Base-by-base conservation (phyloP, 2,329 filamentous ascomycete genomes). In the Cryphonectria parasitica region DNA sequence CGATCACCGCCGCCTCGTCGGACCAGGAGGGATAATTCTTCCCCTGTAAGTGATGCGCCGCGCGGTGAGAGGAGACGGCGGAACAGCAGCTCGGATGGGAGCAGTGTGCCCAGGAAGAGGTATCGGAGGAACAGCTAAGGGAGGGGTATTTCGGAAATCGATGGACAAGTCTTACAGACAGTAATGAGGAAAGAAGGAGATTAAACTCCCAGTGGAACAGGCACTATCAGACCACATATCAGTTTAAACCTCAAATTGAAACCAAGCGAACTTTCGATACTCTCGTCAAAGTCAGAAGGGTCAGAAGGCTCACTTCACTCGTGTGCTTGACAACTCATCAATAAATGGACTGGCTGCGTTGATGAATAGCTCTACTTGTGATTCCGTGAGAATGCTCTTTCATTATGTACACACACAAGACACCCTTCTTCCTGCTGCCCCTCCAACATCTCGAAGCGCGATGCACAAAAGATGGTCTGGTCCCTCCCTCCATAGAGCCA, bases 21-120 rank as follows among this genome's bases (percentile, higher is more conserved):
- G 31, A 54, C 39, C 1, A 64, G 64, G 63, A 54, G 69, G 31
- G 66, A 72, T 10, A 68, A 64, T 65, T 69, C 69, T 22, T 71
- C 69, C 17, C 64, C 68, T 7, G 36, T 67, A 41, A 60, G 69
- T 45, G 69, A 41, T 15, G 43, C 70, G 43, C 70, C 64, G 36
- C 68, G 67, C 41, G 70, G 72, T 25, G 72, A 68, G 68, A 67
- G 70, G 31, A 60, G 62, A 39, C 67, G 72, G 56, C 64, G 72
- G 64, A 69, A 66, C n/a, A 70, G 67, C 52, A 73, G 72, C 58
- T 73, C 72, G 6, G 69, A 69, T n/a, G 64, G 66, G 34, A 69
- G 71, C n/a, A 72, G 65, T 58, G 69, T 41, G 36, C 70, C 70
- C 6, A 66, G 70, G 56, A 73, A 66, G 70, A 69, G 68, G 52